phyloP scores from a whole-genome alignment of 331 rosid species.

The Quercus tomentella region DNA sequence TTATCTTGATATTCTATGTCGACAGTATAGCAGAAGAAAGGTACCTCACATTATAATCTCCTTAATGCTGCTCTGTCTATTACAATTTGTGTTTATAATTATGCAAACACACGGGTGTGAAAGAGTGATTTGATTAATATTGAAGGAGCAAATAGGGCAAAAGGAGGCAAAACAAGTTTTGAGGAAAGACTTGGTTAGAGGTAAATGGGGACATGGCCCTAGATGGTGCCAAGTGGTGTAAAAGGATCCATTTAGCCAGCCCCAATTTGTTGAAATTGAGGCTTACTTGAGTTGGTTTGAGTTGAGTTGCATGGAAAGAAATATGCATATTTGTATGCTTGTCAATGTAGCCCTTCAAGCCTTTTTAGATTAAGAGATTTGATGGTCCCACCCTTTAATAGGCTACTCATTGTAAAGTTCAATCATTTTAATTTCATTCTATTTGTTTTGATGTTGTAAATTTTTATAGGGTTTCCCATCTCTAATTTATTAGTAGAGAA shows the following conservation, averaged over 20 bases:
- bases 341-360: neutral
- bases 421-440: neutral
- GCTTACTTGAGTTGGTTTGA: neutral
- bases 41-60: conserved; percentile 31
- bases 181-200: neutral
- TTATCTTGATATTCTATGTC: conserved; percentile 80
- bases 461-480: neutral
- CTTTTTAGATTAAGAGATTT: neutral
- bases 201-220: neutral
- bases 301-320: neutral
- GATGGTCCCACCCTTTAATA: neutral
- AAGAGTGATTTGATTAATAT: neutral
- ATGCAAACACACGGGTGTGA: neutral
- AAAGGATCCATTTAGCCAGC: neutral
- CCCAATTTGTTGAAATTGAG: neutral
- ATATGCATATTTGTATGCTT: neutral
- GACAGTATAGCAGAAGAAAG: conserved; percentile 96
- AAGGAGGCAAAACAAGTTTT: neutral
- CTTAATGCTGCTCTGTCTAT: neutral
- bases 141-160: neutral
- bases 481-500: neutral
- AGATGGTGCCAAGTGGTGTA: neutral
- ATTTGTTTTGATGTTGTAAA: neutral
- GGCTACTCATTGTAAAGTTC: neutral
- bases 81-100: neutral